phyloP scores from a whole-genome alignment of 2,329 filamentous ascomycete species.

The Davidsoniella eucalypti region DNA sequence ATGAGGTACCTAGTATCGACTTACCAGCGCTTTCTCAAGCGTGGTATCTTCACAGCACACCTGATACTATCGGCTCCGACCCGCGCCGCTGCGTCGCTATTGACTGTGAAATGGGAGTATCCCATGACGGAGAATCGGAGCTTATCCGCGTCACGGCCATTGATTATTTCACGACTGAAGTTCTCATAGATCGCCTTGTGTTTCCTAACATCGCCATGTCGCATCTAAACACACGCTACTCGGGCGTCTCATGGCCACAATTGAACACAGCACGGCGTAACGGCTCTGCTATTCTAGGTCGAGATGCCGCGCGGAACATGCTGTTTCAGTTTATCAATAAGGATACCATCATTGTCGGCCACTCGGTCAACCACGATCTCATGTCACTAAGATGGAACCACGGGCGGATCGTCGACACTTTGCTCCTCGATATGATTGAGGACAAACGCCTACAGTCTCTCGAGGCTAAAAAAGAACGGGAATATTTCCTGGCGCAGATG shows the following conservation, averaged over 20 bases:
- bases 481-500: background rate
- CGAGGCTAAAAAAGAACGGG: conserved; percentile 12
- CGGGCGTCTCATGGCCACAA: conserved; percentile 27
- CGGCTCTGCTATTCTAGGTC: conserved; percentile 24
- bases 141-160: conserved; percentile 35
- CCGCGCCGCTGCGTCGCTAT: conserved; percentile 24
- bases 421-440: conserved; percentile 19
- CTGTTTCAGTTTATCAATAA: conserved; percentile 29
- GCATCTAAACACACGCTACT: conserved; percentile 33
- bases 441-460: conserved; percentile 7
- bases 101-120: conserved; percentile 39
- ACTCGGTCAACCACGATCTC: conserved; percentile 28
- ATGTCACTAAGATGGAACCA: conserved; percentile 32
- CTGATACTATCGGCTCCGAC: conserved; percentile 2
- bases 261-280: conserved; percentile 22
- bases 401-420: conserved; percentile 27
- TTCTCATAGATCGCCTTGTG: conserved; percentile 35
- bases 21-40: conserved; percentile 17
- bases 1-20: conserved; percentile 11
- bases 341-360: conserved; percentile 31
- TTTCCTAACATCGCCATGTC: conserved; percentile 28
- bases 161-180: conserved; percentile 32
- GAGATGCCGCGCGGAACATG: conserved; percentile 24
- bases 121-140: conserved; percentile 27
- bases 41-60: conserved; percentile 17